Evolutionary conservation across 208 protist genomes (phyloP), one percentile per base, ranked within the genome.

Genomic region (Wallacemonas sp.): DNA sequence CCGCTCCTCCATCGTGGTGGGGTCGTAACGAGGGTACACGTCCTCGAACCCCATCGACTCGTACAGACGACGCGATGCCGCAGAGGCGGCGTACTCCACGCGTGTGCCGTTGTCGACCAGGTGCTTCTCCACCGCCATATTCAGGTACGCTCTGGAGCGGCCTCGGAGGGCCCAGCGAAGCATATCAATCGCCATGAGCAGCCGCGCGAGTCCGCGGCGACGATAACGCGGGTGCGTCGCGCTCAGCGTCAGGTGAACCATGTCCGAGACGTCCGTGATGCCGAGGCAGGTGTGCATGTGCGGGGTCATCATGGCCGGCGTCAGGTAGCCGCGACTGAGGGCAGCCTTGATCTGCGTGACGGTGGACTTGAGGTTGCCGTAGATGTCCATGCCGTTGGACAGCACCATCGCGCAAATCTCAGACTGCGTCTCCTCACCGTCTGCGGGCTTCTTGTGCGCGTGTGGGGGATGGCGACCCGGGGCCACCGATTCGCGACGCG

Each of bases 51-150:
- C 81, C 67, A 94, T 91, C 19, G 68, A 81, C 46, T 81, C 71
- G 61, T 94, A 94, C 26, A 94, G 72, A 16, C 72, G 71, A 26
- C 80, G 70, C 3, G 84, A 92, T 1, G 88, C 82, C 2, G 56
- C 61, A 2, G 88, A 79, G 8, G 85, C 76, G 21, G 80, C 76
- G 57, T 74, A 88, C 72, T 89, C 81, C 55, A 94, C 65, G 0
- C 77, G 74, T 39, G 73, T 75, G n/a, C 76, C 83, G 36, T 60
- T 34, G 55, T 90, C 77, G 3, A 90, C 88, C 19, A 92, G 58
- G n/a, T 48, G 65, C 69, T 94, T 94, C 44, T 94, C 85, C 19
- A 94, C 73, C 14, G 88, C 88, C 88, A 94, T 94, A 60, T 94
- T 94, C 38, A 94, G 61, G 48, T 87, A 92, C 12, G 81, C 78